phyloP scores from a whole-genome alignment of 2,329 filamentous ascomycete genomes.

The Beauveria rudraprayagi region DNA sequence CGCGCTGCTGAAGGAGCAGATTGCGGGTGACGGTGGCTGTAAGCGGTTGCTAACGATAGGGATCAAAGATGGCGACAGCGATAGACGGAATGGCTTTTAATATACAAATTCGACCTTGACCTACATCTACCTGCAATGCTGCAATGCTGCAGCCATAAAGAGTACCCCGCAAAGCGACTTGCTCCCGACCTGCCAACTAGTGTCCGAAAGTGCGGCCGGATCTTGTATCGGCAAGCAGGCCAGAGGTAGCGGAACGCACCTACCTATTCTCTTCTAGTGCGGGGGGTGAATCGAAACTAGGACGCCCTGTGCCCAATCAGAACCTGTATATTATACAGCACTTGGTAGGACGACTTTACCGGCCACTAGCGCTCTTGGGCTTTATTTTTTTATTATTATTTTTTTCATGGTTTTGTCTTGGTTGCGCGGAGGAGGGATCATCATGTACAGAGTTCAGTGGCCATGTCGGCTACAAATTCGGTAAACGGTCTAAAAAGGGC shows the following conservation, averaged over 20 bases:
- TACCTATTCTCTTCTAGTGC: constrained; percentile 1
- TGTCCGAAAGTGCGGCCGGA: constrained; percentile 5
- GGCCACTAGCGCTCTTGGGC: too few species aligned
- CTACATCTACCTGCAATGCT: not conserved
- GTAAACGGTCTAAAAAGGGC: too few species aligned
- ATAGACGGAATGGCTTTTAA: not conserved
- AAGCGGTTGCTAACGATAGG: not conserved
- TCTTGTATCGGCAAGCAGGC: constrained; percentile 5
- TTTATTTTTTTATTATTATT: too few species aligned
- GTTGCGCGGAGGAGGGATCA: too few species aligned
- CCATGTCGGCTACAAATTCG: too few species aligned
- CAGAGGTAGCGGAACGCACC: not conserved
- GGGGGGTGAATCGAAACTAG: constrained; percentile 7
- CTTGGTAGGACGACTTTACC: not conserved
- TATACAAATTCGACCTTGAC: not conserved
- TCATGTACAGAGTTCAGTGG: too few species aligned
- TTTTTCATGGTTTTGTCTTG: too few species aligned
- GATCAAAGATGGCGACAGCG: not conserved
- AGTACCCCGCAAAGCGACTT: not conserved
- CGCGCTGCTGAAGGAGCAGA: not conserved
- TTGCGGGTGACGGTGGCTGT: not conserved
- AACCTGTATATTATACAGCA: not conserved
- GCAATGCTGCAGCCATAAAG: not conserved
- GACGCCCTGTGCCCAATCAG: constrained; percentile 1
- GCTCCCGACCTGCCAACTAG: not conserved